Conservation (phyloP, 352 stramenopile genomes). For the Phytophthora melonis region DNA sequence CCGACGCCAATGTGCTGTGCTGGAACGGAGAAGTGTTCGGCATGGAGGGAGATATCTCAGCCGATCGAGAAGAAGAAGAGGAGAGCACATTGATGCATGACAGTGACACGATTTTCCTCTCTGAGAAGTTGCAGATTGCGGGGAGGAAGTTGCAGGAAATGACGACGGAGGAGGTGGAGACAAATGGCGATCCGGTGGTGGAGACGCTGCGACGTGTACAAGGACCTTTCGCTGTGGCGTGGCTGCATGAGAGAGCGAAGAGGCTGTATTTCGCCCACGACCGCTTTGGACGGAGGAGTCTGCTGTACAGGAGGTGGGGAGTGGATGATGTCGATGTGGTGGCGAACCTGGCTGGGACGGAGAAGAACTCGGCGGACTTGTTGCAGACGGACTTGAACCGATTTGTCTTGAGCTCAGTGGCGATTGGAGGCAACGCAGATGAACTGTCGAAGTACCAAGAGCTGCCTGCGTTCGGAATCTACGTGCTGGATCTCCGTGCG, state of each 20-base stretch:
- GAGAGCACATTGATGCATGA: slow-evolving; percentile 21
- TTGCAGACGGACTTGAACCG: slow-evolving; percentile 26
- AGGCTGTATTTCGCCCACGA: slow-evolving; percentile 93
- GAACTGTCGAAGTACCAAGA: slow-evolving; percentile 57
- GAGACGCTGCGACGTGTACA: slow-evolving; percentile 54
- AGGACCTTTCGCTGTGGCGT: slow-evolving; percentile 90
- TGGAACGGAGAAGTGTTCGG: slow-evolving; percentile 96
- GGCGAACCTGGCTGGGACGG: slow-evolving; percentile 21
- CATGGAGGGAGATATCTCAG: slow-evolving; percentile 21
- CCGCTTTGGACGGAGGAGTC: slow-evolving; percentile 89
- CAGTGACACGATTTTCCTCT: slow-evolving; percentile 63
- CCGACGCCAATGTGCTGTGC: slow-evolving; percentile 70
- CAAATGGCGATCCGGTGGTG: slow-evolving; percentile 35
- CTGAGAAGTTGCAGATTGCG: slow-evolving; percentile 47
- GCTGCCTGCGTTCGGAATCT: slow-evolving; percentile 81
- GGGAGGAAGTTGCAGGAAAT: slow-evolving; percentile 23
- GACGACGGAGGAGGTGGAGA: background rate
- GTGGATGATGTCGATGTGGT: slow-evolving; percentile 32
- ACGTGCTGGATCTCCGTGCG: slow-evolving; percentile 61
- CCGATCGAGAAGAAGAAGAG: slow-evolving; percentile 11
- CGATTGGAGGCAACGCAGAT: slow-evolving; percentile 35
- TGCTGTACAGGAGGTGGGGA: slow-evolving; percentile 70
- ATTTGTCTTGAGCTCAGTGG: slow-evolving; percentile 61
- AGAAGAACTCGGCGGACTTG: slow-evolving; percentile 17
- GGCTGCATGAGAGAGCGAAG: slow-evolving; percentile 63